Conservation (phyloP, 805 yeast genomes). For the Metschnikowia baotianmanensis region DNA sequence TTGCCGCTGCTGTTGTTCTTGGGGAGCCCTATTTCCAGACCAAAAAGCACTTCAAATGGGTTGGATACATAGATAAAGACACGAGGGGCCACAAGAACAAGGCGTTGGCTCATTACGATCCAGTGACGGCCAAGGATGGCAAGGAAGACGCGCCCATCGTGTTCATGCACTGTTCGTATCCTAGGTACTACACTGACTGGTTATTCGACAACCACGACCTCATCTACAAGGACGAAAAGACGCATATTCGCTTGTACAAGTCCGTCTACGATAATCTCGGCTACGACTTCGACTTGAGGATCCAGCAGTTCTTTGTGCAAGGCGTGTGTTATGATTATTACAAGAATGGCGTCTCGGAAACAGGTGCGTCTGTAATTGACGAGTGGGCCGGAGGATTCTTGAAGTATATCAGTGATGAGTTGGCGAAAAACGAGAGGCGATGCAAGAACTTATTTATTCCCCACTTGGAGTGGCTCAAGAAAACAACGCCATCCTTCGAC, state of each 20-base stretch:
- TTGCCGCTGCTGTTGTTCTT: constrained; percentile 61
- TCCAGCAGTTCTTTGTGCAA: constrained; percentile 37
- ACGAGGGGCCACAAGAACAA: constrained; percentile 22
- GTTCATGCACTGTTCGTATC: constrained; percentile 62
- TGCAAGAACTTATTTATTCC: constrained; percentile 40
- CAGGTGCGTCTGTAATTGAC: constrained; percentile 13
- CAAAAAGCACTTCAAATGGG: constrained; percentile 44
- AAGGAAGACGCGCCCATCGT: constrained; percentile 21
- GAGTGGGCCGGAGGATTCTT: constrained; percentile 38
- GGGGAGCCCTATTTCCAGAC: constrained; percentile 51
- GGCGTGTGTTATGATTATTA: constrained; percentile 39
- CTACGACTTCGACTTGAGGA: constrained; percentile 43
- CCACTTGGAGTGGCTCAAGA: constrained; percentile 42
- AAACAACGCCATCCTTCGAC: constrained; percentile 22
- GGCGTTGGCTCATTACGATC: constrained; percentile 43
- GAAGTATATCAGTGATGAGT: constrained; percentile 25
- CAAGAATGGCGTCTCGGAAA: constrained; percentile 25
- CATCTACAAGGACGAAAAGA: constrained; percentile 27
- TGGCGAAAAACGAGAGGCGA: constrained; percentile 23
- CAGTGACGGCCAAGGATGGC: constrained; percentile 20
- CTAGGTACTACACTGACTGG: constrained; percentile 41
- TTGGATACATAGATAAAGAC: constrained; percentile 34
- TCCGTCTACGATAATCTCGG: constrained; percentile 35
- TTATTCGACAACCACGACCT: constrained; percentile 27
- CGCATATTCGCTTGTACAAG: constrained; percentile 42